Evolutionary conservation across 2,329 filamentous ascomycete genomes (phyloP).

Genomic region (Diatrype stigma): DNA sequence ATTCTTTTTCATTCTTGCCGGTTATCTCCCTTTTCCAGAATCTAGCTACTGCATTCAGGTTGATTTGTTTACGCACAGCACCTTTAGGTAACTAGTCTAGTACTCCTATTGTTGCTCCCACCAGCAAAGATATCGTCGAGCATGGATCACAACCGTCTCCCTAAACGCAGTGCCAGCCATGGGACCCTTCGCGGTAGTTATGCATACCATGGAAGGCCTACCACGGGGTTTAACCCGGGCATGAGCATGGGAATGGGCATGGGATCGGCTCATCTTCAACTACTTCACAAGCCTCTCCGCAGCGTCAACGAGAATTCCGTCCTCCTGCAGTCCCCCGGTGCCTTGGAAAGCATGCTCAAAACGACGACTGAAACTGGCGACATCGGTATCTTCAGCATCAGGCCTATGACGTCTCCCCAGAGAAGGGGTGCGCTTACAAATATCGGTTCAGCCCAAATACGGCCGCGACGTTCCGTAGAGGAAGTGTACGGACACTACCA

Average conservation of each 20-base stretch:
- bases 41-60: not conserved
- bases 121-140: not conserved
- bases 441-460: conserved; percentile 20
- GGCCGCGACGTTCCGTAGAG: conserved; percentile 27
- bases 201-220: conserved; percentile 17
- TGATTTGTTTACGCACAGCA: not conserved
- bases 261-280: conserved; percentile 16
- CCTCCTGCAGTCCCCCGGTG: conserved; percentile 46
- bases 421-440: conserved; percentile 27
- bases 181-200: conserved; percentile 26
- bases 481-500: conserved; percentile 35
- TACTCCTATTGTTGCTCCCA: not conserved
- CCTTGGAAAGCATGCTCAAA: conserved; percentile 61
- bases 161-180: conserved; percentile 28
- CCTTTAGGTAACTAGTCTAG: not conserved
- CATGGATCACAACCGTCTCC: conserved; percentile 26
- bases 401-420: conserved; percentile 31
- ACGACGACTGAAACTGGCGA: conserved; percentile 64
- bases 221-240: conserved; percentile 9
- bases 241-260: no score
- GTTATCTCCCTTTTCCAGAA: not conserved
- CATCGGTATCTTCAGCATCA: conserved; percentile 57
- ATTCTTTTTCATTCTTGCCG: not conserved
- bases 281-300: conserved; percentile 37
- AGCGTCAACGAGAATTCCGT: conserved; percentile 39